phyloP scores from a whole-genome alignment of 805 yeast genomes.

The Clavispora carvajalis region DNA sequence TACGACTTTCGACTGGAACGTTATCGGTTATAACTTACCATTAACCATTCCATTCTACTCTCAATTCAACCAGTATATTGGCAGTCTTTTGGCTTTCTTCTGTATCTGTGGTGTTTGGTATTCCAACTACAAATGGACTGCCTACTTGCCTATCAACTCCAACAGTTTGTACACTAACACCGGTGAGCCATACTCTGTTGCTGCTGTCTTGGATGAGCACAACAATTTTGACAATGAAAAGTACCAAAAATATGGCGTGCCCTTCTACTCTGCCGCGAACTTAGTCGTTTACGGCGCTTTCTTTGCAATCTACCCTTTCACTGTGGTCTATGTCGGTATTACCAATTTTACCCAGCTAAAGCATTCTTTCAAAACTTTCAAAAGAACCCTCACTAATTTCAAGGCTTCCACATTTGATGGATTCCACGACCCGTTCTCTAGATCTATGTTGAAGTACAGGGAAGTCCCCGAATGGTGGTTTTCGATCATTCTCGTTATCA shows the following conservation, averaged over 20 bases:
- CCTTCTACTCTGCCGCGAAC: constrained; percentile 20
- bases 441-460: constrained; percentile 27
- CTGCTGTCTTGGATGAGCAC: constrained; percentile 9
- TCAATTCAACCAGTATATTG: constrained; percentile 19
- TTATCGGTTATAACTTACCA: constrained; percentile 21
- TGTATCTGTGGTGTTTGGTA: constrained; percentile 25
- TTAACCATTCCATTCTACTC: constrained; percentile 32
- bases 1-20: constrained; percentile 50
- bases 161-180: constrained; percentile 20
- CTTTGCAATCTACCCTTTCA: constrained; percentile 22
- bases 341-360: constrained; percentile 12
- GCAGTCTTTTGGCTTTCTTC: constrained; percentile 19
- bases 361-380: constrained; percentile 11
- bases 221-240: constrained; percentile 14
- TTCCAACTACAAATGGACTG: constrained; percentile 25
- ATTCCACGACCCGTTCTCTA: constrained; percentile 27
- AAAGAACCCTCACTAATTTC: constrained; percentile 13
- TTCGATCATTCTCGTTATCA: constrained; percentile 19
- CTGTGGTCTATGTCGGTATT: constrained; percentile 16
- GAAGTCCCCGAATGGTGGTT: constrained; percentile 34
- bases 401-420: constrained; percentile 25
- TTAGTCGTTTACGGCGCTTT: constrained; percentile 19
- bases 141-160: constrained; percentile 23
- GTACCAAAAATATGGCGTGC: constrained; percentile 17
- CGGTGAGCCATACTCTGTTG: constrained; percentile 19